Evolutionary conservation across 1,284 basidiomycete genomes (phyloP).

Genomic region (Puccinia hordei): DNA sequence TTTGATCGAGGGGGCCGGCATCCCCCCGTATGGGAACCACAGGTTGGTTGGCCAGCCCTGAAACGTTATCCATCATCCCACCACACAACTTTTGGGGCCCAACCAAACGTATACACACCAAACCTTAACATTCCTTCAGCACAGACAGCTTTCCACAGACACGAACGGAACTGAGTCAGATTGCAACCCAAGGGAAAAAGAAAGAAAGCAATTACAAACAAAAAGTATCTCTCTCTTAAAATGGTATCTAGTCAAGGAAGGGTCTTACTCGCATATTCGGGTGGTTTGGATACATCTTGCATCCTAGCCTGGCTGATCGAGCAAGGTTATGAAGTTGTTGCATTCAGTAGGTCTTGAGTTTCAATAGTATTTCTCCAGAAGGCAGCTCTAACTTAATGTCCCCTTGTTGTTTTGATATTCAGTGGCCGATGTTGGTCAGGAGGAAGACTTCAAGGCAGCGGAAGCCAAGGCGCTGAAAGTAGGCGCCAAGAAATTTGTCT

Average conservation of each 20-base stretch:
- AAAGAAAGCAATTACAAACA: background rate
- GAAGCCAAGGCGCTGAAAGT: constrained; percentile 86
- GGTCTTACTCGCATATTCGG: constrained; percentile 93
- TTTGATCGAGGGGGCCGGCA: too few species aligned
- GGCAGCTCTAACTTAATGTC: background rate
- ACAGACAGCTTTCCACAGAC: too few species aligned
- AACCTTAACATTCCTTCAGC: too few species aligned
- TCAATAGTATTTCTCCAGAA: constrained; percentile 22
- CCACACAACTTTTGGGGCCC: too few species aligned
- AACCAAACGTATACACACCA: too few species aligned
- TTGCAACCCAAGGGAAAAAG: too few species aligned
- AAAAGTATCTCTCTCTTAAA: background rate
- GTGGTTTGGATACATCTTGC: constrained; percentile 70
- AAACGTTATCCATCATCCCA: too few species aligned
- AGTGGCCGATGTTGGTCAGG: constrained; percentile 96
- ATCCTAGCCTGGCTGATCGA: constrained; percentile 97
- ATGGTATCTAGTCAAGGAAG: constrained; percentile 67
- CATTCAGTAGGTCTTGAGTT: constrained; percentile 67
- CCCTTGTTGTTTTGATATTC: constrained; percentile 5
- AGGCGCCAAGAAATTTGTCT: constrained; percentile 74
- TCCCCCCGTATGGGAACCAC: too few species aligned
- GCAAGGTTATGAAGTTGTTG: constrained; percentile 84
- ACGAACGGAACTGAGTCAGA: too few species aligned
- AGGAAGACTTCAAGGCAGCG: constrained; percentile 97
- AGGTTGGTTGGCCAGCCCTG: too few species aligned